Evolutionary conservation across 345 rosid species (phyloP), one percentile per base, ranked within the genome.

Genomic region (Salix udensis): DNA sequence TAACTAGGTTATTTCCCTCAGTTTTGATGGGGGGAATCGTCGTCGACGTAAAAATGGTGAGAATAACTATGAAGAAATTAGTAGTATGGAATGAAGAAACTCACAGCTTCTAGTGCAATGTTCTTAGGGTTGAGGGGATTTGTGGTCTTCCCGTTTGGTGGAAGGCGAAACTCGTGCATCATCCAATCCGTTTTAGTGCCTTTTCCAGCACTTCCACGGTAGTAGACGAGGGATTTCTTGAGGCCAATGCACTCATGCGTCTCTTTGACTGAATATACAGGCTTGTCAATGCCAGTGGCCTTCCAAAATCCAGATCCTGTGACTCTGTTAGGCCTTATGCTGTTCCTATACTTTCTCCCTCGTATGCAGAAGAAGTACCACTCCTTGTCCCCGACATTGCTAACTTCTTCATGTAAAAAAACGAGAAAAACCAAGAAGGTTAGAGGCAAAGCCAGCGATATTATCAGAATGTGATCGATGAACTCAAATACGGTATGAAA

Each of bases 131-230:
- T 53, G 24, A 21, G 23, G 19, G 72, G 64, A 40, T 31, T 40
- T 1, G 48, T 39, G 65, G 73, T 21, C 34, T 9, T 62, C 65
- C 85, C 82, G 0, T 67, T 73, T 0, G 87, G 81, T 0, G 97
- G 92, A 40, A 90, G 90, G 46, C 97, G 92, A 70, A 89, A 92
- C 75, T 92, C 97, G 14, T 92, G 95, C 97, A 92, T 92, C 97
- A 92, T 92, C 97, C 97, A 92, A 68, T 92, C 93, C n/a, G 97
- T 92, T 85, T 92, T 92, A 23, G 91, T 84, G 48, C 97, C 95
- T 78, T 90, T 92, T 40, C 97, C 97, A 21, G 95, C 97, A 10
- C 85, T 86, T 40, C 97, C 95, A 2, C 88, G 74, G 70, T 92
- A 90, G 79, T 90, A 92, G 67, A 90, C 97, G 26, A 92, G 61